A percentile compares a stretch with the other conserved stretches of the same genome.
Conservation (phyloP, 164 flowering plant species). For the Aristolochia californica region DNA sequence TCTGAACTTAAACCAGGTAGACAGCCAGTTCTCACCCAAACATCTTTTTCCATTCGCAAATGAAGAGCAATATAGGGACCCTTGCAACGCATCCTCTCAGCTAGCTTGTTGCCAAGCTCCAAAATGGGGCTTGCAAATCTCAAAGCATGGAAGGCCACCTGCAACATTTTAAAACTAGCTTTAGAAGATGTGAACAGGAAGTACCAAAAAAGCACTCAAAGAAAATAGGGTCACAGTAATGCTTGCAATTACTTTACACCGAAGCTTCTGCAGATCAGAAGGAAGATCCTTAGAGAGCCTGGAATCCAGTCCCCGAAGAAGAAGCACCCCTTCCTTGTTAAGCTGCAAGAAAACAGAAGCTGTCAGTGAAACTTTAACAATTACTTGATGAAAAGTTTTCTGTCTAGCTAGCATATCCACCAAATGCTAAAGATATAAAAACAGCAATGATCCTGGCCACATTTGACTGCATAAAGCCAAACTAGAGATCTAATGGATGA, state of each 20-base stretch:
- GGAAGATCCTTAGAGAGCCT: slow-evolving; percentile 95
- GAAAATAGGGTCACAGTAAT: no score
- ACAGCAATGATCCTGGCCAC: no score
- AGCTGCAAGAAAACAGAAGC: slow-evolving; percentile 38
- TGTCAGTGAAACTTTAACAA: not conserved
- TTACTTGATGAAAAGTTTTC: not conserved
- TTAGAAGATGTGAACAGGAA: not conserved
- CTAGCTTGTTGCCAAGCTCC: slow-evolving; percentile 76
- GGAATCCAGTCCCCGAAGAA: slow-evolving; percentile 85
- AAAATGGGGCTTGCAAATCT: slow-evolving; percentile 63
- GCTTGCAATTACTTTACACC: slow-evolving; percentile 69
- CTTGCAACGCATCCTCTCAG: slow-evolving; percentile 73
- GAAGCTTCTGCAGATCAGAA: slow-evolving; percentile 88
- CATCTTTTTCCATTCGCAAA: slow-evolving; percentile 95
- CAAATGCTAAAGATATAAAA: no score
- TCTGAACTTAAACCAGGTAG: slow-evolving; percentile 76
- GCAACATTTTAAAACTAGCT: not conserved
- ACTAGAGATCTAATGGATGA: no score
- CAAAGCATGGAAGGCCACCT: slow-evolving; percentile 94
- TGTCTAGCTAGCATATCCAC: no score
- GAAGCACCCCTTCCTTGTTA: slow-evolving; percentile 72
- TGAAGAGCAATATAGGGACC: slow-evolving; percentile 95
- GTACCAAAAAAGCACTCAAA: not conserved
- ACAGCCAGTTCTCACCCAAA: slow-evolving; percentile 98
- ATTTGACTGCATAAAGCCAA: no score